Evolutionary conservation across 1,139 yeast species (phyloP).

Genomic region (Candida albicans): DNA sequence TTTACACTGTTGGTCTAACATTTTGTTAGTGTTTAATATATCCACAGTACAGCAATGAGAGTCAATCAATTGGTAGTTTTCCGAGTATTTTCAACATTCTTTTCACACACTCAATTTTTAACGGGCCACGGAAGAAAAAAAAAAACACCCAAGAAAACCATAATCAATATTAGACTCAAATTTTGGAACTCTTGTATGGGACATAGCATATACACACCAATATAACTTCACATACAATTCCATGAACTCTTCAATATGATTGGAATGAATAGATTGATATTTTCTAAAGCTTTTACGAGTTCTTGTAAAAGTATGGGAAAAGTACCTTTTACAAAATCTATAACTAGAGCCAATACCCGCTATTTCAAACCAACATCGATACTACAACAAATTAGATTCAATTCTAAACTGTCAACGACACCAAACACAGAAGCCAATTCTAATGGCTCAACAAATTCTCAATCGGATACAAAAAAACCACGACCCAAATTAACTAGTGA

Average conservation of each 20-base stretch:
- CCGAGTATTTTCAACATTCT: too few relatives aligned
- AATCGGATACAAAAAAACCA: conserved; percentile 2
- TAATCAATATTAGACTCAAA: too few relatives aligned
- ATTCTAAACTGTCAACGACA: conserved; percentile 1
- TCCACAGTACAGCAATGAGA: too few relatives aligned
- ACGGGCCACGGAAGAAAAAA: too few relatives aligned
- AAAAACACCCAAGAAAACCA: too few relatives aligned
- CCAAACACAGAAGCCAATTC: not conserved
- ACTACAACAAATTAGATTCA: conserved; percentile 7
- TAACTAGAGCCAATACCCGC: not conserved
- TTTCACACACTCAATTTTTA: too few relatives aligned
- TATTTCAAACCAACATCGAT: conserved; percentile 1
- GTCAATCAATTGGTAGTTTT: too few relatives aligned
- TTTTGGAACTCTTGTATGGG: too few relatives aligned
- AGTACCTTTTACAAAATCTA: not conserved
- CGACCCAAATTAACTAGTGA: conserved; percentile 18
- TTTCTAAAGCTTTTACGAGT: not conserved
- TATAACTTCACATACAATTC: too few relatives aligned
- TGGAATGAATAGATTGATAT: conserved; percentile 6
- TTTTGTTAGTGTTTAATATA: too few relatives aligned
- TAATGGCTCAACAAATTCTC: conserved; percentile 1
- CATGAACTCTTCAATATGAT: conserved; percentile 2
- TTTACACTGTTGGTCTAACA: too few relatives aligned
- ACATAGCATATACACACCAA: too few relatives aligned
- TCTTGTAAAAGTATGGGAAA: not conserved